phyloP scores from a whole-genome alignment of 495 filamentous ascomycete species.

The Trichoderma virens region DNA sequence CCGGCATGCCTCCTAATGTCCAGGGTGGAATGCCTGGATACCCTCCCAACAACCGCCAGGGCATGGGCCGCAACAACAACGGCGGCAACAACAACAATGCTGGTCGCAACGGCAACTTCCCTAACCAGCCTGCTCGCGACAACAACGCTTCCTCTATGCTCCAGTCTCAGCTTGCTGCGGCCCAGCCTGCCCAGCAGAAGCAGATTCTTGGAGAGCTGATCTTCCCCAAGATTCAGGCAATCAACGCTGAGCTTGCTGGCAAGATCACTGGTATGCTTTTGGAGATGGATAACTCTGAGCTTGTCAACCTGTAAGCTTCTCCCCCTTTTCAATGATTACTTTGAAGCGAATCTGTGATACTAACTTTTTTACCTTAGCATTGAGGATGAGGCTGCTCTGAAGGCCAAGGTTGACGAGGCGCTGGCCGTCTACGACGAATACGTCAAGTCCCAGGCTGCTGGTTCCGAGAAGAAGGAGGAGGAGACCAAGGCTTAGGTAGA shows the following conservation, averaged over 20 bases:
- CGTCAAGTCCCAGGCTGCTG: conserved; percentile 67
- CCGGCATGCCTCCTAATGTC: conserved; percentile 31
- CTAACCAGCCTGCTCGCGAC: conserved; percentile 37
- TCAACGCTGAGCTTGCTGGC: conserved; percentile 90
- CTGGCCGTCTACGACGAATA: conserved; percentile 97
- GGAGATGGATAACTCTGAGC: conserved; percentile 95
- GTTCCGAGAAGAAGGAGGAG: conserved; percentile 44
- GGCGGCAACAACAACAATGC: conserved; percentile 32
- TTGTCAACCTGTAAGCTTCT: conserved; percentile 84
- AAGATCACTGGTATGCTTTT: conserved; percentile 99
- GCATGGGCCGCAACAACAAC: conserved; percentile 19
- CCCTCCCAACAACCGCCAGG: conserved; percentile 42
- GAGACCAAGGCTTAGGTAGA: conserved; percentile 52
- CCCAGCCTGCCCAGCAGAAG: conserved; percentile 74
- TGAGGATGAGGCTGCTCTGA: conserved; percentile 81
- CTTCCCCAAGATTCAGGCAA: conserved; percentile 92
- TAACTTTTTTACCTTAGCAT: conserved; percentile 48
- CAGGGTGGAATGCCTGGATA: conserved; percentile 58
- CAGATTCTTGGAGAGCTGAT: conserved; percentile 95
- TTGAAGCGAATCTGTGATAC: neutral
- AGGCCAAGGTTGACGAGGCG: conserved; percentile 93
- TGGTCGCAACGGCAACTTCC: conserved; percentile 32
- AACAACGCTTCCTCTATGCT: conserved; percentile 24
- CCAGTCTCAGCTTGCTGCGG: conserved; percentile 43
- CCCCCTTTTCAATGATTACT: neutral